Percentiles rank a stretch among this genome's conserved stretches.
Conservation (phyloP, 495 filamentous ascomycete species). For the Ramalina intermedia region DNA sequence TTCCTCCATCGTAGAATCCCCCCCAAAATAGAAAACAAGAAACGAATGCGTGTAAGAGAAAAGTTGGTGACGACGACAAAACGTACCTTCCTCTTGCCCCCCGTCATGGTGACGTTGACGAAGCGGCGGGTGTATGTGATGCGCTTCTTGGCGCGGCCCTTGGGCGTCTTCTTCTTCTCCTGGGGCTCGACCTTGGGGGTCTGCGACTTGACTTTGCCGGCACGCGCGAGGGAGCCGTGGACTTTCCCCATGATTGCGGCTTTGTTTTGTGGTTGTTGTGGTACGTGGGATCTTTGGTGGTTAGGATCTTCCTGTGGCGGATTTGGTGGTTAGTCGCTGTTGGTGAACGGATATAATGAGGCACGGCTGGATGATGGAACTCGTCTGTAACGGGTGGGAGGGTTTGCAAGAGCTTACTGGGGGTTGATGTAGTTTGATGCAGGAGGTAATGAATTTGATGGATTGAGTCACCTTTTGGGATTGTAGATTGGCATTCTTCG, state of each 20-base stretch:
- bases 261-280: neutral
- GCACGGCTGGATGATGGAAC: neutral
- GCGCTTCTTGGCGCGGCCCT: slow-evolving; percentile 98
- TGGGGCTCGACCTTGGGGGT: slow-evolving; percentile 86
- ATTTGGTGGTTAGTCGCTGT: neutral
- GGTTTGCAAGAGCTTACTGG: neutral
- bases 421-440: too few species aligned
- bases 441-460: too few species aligned
- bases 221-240: slow-evolving; percentile 88
- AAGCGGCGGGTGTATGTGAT: slow-evolving; percentile 94
- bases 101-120: slow-evolving; percentile 97
- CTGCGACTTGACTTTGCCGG: slow-evolving; percentile 90
- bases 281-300: neutral
- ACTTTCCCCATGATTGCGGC: slow-evolving; percentile 74
- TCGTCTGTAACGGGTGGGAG: neutral
- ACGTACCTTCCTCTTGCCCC: slow-evolving; percentile 95
- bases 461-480: too few species aligned
- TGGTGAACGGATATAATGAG: neutral
- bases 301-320: neutral
- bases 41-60: neutral
- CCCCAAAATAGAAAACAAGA: neutral
- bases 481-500: neutral
- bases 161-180: slow-evolving; percentile 70
- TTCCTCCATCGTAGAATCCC: neutral
- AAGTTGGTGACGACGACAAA: neutral